Evolutionary conservation across 345 rosid genomes (phyloP).

Genomic region (Pistacia integerrima): DNA sequence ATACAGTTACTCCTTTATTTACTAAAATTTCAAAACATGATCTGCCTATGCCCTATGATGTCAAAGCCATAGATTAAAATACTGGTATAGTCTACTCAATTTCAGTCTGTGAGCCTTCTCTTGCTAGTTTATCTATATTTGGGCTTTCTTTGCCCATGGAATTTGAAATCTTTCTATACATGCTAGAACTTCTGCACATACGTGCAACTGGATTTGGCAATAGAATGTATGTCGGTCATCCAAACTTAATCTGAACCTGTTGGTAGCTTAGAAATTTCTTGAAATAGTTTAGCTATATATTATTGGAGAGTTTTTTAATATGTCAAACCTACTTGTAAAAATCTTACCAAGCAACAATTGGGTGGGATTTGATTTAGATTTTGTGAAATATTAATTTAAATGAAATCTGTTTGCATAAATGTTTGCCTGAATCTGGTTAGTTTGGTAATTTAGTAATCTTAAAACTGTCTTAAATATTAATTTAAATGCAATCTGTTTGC

Average conservation of each 20-base stretch:
- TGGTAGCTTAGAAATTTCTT: not conserved
- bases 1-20: constrained; percentile 3
- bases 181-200: not conserved
- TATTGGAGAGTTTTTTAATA: not conserved
- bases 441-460: not conserved
- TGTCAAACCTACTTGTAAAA: not conserved
- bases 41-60: not conserved
- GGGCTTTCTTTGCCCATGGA: not conserved
- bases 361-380: not conserved
- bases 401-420: not conserved
- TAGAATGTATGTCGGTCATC: not conserved
- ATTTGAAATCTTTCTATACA: not conserved
- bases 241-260: not conserved
- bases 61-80: not conserved
- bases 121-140: not conserved
- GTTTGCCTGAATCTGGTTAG: not conserved
- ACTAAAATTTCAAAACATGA: not conserved
- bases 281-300: not conserved
- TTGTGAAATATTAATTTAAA: not conserved
- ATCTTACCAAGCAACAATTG: not conserved
- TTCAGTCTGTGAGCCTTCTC: constrained; percentile 1
- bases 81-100: too few relatives aligned
- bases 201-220: not conserved
- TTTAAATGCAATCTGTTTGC: not conserved
- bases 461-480: not conserved